phyloP scores from a whole-genome alignment of 768 basidiomycete genomes.

The Trametes meyenii region DNA sequence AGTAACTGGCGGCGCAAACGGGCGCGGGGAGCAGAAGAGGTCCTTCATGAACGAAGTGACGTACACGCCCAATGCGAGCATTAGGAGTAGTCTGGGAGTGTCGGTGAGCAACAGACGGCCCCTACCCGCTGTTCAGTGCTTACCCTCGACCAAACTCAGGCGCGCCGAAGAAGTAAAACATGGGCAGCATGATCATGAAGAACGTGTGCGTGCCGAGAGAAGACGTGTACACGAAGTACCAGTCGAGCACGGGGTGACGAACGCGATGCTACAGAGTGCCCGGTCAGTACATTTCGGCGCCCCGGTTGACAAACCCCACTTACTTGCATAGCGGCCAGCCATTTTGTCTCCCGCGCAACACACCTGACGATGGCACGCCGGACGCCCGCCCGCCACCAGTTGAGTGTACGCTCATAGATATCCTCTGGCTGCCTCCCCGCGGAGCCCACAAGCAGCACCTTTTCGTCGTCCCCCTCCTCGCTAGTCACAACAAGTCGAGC shows the following conservation, averaged over 20 bases:
- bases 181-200: constrained; percentile 89
- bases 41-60: constrained; percentile 88
- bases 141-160: constrained; percentile 73
- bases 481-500: not conserved
- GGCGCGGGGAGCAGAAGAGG: constrained; percentile 85
- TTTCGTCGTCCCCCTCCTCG: constrained; percentile 6
- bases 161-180: constrained; percentile 88
- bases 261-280: constrained; percentile 45
- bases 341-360: constrained; percentile 59
- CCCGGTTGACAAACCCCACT: not conserved
- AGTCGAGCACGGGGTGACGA: constrained; percentile 69
- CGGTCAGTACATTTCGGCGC: constrained; percentile 25
- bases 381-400: constrained; percentile 65
- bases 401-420: constrained; percentile 65
- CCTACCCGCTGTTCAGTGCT: constrained; percentile 29
- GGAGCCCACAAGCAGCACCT: constrained; percentile 20
- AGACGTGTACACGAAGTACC: constrained; percentile 83
- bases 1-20: constrained; percentile 89
- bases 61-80: constrained; percentile 83
- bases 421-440: constrained; percentile 43
- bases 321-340: constrained; percentile 73
- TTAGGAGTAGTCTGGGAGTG: constrained; percentile 59
- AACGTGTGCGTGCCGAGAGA: constrained; percentile 86
- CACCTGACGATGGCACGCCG: constrained; percentile 54
- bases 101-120: constrained; percentile 13